Evolutionary conservation across 306 rosid species (phyloP).

Genomic region (Vigna nakashimae): DNA sequence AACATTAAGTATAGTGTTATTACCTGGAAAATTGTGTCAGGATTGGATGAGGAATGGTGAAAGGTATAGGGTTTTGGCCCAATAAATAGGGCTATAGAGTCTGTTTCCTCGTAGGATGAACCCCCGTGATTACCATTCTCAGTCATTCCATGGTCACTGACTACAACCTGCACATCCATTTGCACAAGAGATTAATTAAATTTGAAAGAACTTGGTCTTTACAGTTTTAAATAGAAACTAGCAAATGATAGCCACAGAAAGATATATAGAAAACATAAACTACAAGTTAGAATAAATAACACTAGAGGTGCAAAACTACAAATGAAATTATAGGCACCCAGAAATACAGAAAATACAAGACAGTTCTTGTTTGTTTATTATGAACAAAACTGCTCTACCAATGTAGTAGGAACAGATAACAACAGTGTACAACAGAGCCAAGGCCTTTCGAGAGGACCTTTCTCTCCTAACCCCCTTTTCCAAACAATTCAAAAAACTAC

Average conservation of each 20-base stretch:
- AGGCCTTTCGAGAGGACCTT: no score
- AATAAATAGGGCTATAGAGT: conserved; percentile 80
- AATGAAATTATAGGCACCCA: neutral
- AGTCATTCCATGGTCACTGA: conserved; percentile 98
- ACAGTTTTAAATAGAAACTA: conserved; percentile 30
- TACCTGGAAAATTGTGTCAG: conserved; percentile 76
- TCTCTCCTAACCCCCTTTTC: no score
- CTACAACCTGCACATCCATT: conserved; percentile 63
- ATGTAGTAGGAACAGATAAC: no score
- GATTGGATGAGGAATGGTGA: conserved; percentile 44
- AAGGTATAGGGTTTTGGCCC: conserved; percentile 59
- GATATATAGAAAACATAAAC: conserved; percentile 16
- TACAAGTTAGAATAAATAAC: conserved; percentile 21
- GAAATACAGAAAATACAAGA: no score
- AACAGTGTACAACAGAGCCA: no score
- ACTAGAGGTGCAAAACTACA: neutral
- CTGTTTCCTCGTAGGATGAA: conserved; percentile 88
- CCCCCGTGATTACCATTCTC: conserved; percentile 95
- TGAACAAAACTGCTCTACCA: no score
- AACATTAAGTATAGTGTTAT: conserved; percentile 38
- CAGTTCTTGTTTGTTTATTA: no score
- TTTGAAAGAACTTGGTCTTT: conserved; percentile 9
- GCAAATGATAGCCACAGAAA: neutral
- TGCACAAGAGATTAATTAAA: conserved; percentile 33
- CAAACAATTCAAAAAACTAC: no score